phyloP scores from a whole-genome alignment of 805 yeast species.

The Jamesozyma piceae region DNA sequence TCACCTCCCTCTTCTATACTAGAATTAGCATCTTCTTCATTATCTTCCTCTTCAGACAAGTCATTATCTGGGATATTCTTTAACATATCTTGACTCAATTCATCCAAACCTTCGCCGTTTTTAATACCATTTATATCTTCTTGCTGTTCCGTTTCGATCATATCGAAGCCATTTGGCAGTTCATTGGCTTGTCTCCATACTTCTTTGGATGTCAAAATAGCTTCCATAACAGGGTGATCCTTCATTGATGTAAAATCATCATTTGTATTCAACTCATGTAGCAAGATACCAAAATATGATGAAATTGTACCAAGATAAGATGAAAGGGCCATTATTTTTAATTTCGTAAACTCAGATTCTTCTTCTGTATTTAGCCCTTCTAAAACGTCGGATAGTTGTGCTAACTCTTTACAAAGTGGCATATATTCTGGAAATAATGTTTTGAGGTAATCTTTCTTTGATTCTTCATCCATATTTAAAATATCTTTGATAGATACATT shows the following conservation, averaged over 20 bases:
- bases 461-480: constrained; percentile 41
- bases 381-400: constrained; percentile 35
- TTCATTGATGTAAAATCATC: constrained; percentile 58
- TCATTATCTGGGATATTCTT: constrained; percentile 23
- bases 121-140: constrained; percentile 11
- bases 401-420: constrained; percentile 61
- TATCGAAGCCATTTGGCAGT: constrained; percentile 32
- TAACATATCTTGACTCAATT: constrained; percentile 14
- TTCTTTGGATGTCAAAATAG: constrained; percentile 71
- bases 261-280: constrained; percentile 44
- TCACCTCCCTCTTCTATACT: constrained; percentile 20
- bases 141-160: constrained; percentile 12
- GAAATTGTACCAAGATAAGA: constrained; percentile 72
- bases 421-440: constrained; percentile 74
- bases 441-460: constrained; percentile 44
- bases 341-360: constrained; percentile 31
- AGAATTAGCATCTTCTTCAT: constrained; percentile 12
- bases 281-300: constrained; percentile 68
- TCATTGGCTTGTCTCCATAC: constrained; percentile 78
- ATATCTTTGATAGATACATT: constrained; percentile 36
- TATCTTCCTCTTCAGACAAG: constrained; percentile 12
- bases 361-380: constrained; percentile 29
- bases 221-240: constrained; percentile 84
- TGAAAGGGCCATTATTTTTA: constrained; percentile 62
- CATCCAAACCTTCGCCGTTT: constrained; percentile 12